Base-by-base conservation (phyloP, 345 rosid species). In the Dipteronia sinensis region DNA sequence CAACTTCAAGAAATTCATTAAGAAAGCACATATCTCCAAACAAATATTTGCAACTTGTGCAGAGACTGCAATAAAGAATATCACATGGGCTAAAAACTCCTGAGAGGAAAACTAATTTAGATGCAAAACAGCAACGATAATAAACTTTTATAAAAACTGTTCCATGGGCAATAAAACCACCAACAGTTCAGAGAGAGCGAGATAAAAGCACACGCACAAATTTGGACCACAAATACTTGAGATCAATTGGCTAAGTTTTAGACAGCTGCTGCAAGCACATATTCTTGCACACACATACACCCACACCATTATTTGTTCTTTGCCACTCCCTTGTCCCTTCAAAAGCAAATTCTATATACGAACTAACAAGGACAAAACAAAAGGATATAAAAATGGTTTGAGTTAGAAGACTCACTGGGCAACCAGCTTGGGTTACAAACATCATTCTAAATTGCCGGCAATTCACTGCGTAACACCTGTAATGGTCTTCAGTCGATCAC, bases 401-500 rank as follows among this genome's bases (percentile, higher is more conserved):
- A 6, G 53, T 20, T 27, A n/a, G 72, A 76, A 67, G 10, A 76
- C 78, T 76, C 23, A 51, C 72, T 46, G 66, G n/a, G 31, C 23
- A 55, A 55, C 23, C 53, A 55, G 72, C 29, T 22, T 51, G 38
- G 51, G 55, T 11, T 10, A 53, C 40, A 56, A 38, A 49, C 25
- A 53, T 67, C 65, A 55, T 8, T 22, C 40, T 55, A 76, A 20
- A 15, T 38, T 53, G 40, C 65, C 0, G 25, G 56, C 20, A 65
- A 70, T 19, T 22, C 34, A 34, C 65, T 38, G 22, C 38, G 53
- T 71, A 58, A 19, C 65, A 20, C 79, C 67, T 12, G 71, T 47
- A 66, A 85, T 83, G 72, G 80, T 75, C 84, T 65, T 83, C 72
- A 91, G 83, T 71, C 67, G 89, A 61, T 87, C 86, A 65, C 72